Base-by-base conservation (phyloP, 495 filamentous ascomycete genomes). In the Aeminium ludgeri region DNA sequence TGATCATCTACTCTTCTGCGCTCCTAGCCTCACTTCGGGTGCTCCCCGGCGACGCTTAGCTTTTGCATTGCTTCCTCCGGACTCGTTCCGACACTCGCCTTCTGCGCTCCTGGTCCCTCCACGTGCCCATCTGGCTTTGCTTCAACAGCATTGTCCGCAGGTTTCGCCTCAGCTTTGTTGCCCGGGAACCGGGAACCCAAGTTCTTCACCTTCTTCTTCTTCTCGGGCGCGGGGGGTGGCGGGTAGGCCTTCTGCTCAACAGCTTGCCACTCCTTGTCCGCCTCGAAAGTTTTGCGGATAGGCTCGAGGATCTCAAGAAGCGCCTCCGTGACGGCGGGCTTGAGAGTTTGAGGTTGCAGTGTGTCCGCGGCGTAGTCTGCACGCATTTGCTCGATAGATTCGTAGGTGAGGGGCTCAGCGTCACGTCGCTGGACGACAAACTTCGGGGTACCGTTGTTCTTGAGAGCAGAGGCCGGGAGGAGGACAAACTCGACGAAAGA, bases 211-310 rank as follows among this genome's bases (percentile, higher is more conserved):
- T 86, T 86, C 58, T 77, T 68, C 65, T 85, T 83, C 40, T 70
- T 62, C 44, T 67, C 61, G 16, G 65, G 60, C 13, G 51, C 52
- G 27, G 66, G 66, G 2, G 70, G 69, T 1, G 76, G 67, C 20
- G 86, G 86, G 67, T 94, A 94, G 19, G 87, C 89, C 58, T 82
- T 75, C 13, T 64, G 46, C n/a, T 73, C 70, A 27, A 85, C 74
- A 38, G 78, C 78, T 60, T 89, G 78, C 83, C 82, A 94, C 52
- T 86, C 85, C 12, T 63, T 51, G 0, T 71, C 77, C 2, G 66
- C 70, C 43, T 80, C 62, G 61, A 69, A 95, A 13, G 72, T 76
- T 3, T 55, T 67, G 42, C 76, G 74, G 39, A 96, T 86, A 1
- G 87, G 82, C 3, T 65, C 71, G 40, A 93, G 65, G 13, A 95